Percentiles rank a stretch among this genome's conserved stretches.
These are phyloP conservation scores for Candida labiduridarum DNA, from an alignment of 1,139 yeast genomes.

Conservation along the genomic window DNA sequence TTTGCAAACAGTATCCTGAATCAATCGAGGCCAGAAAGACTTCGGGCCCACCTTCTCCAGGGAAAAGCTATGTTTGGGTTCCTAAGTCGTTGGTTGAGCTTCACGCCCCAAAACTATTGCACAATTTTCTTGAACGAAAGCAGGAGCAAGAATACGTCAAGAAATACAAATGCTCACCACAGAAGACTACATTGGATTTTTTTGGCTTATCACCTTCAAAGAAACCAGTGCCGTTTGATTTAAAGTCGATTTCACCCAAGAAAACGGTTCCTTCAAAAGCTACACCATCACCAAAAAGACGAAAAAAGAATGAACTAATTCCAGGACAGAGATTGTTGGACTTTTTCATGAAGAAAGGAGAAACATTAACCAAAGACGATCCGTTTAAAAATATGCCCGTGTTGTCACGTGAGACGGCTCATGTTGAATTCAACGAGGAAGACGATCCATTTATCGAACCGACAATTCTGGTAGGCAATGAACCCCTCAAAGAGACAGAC, in stretches of 20 bases:
- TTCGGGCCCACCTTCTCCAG: slow-evolving; percentile 5
- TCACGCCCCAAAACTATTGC: slow-evolving; percentile 14
- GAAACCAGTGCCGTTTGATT: slow-evolving; percentile 4
- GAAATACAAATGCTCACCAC: slow-evolving; percentile 10
- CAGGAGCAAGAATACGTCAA: slow-evolving; percentile 9
- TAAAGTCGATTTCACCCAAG: slow-evolving; percentile 4
- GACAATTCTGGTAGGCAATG: neutral
- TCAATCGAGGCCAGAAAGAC: slow-evolving; percentile 10
- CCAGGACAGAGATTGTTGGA: slow-evolving; percentile 9
- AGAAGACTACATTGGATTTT: slow-evolving; percentile 14
- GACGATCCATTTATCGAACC: slow-evolving; percentile 4
- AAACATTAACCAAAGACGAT: neutral
- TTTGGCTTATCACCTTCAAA: slow-evolving; percentile 11
- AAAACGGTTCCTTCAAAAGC: neutral
- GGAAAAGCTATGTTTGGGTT: slow-evolving; percentile 17
- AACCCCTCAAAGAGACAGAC: neutral
- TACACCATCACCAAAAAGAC: slow-evolving; percentile 3
- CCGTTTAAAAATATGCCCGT: neutral
- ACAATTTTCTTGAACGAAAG: slow-evolving; percentile 10
- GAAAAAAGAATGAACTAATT: neutral
- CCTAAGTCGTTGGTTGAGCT: slow-evolving; percentile 18
- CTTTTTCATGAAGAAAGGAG: slow-evolving; percentile 6
- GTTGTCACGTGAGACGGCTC: neutral
- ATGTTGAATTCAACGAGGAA: neutral
- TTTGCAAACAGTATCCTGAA: slow-evolving; percentile 11